Base-by-base conservation (phyloP, 2,329 filamentous ascomycete genomes). In the Cladosporium sp. region DNA sequence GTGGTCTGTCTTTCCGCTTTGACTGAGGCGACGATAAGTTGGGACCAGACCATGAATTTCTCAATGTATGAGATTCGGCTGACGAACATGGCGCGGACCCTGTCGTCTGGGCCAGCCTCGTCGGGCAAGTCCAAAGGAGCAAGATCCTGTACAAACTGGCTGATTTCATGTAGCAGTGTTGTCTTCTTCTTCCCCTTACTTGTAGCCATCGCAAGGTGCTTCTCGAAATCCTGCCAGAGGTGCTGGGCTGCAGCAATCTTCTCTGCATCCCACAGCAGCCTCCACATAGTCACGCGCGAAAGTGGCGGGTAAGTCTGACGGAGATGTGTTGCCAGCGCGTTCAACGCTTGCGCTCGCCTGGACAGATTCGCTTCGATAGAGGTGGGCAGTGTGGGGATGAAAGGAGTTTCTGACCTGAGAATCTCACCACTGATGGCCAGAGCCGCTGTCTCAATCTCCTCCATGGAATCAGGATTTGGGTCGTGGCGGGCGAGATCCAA, bases 181-280 rank as follows among this genome's bases (percentile, higher is more conserved):
- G 83, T 83, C 63, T 85, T 83, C 40, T 82, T 77, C 35, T 80
- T 79, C 14, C 77, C 74, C 11, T 80, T 76, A 48, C 80, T 50
- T n/a, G 57, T 59, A 28, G 54, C 54, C 46, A 58, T 49, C 11
- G 57, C 76, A 7, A 84, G 77, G 48, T 85, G 85, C 7, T 76
- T 74, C 64, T 95, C 87, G 63, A 95, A 89, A 49, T 82, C 77
- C 56, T 83, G 84, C 90, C 92, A 97, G 35, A 97, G 77, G 43
- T 83, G 77, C 55, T 81, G 79, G 14, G 89, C 89, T 34, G 90
- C 87, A 41, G 86, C 83, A 72, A 97, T 80, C 70, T 91, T 95
- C 68, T 98, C 93, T 0, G 92, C 92, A 63, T 92, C 84, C 77
- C 84, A 87, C n/a, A 98, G 74, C 32, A 98, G 72, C 57, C 80